Percentiles rank a stretch among this genome's conserved stretches.
These are phyloP conservation scores for Arachnomyces sp. DNA, from an alignment of 2,329 filamentous ascomycete species.

Conservation along the genomic window DNA sequence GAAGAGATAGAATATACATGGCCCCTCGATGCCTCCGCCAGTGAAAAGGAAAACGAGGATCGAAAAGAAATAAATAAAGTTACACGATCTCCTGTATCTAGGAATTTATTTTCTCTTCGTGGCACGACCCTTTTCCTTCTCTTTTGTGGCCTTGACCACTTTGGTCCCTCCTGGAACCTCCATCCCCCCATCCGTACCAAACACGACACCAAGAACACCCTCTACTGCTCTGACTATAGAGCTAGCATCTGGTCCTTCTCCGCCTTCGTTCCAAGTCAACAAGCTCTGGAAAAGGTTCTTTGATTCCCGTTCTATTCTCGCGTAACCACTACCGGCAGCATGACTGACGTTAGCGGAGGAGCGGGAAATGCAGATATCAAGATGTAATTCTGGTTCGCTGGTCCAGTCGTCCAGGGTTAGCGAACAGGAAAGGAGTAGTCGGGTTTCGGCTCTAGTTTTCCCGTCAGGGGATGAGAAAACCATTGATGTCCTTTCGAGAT, in stretches of 20 bases:
- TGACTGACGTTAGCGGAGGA: neutral
- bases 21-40: too few species aligned
- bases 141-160: neutral
- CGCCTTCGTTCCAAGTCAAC: constrained; percentile 17
- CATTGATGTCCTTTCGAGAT: constrained; percentile 31
- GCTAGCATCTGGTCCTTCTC: constrained; percentile 18
- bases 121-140: neutral
- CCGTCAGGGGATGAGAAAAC: constrained; percentile 18
- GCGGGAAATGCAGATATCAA: constrained; percentile 27
- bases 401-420: constrained; percentile 33
- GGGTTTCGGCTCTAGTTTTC: constrained; percentile 6
- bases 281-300: constrained; percentile 33
- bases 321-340: neutral
- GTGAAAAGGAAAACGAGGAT: too few species aligned
- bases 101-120: neutral
- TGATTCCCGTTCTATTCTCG: constrained; percentile 30
- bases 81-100: too few species aligned
- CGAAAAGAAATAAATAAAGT: neutral
- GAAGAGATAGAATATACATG: too few species aligned
- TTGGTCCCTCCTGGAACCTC: neutral
- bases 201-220: constrained; percentile 28
- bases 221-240: constrained; percentile 28
- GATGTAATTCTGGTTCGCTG: constrained; percentile 30
- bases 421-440: constrained; percentile 28
- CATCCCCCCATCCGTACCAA: constrained; percentile 11